Base-by-base conservation (phyloP, 257 asterid genomes). In the Salvia hispanica region DNA sequence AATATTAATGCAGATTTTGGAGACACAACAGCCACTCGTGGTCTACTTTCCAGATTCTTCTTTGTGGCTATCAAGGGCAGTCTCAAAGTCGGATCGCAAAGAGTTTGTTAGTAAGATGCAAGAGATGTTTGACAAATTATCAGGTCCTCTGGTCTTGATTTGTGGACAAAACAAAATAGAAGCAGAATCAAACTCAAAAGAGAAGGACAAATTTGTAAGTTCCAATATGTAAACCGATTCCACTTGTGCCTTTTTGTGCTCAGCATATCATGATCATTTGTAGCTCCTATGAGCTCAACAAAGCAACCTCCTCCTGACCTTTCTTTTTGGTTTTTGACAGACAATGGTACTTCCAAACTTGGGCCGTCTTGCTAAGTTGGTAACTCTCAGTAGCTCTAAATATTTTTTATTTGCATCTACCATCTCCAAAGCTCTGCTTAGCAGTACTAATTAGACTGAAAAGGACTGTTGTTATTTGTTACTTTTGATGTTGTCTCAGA, bases 291-390 rank as follows among this genome's bases (percentile, higher is more conserved):
- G 45, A 13, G 14, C 59, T 62, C 11, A 66, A 4, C 70, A 40
- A 57, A 47, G 61, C 36, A 16, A 36, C 64, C 8, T 56, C 58
- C 53, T 69, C 57, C 37, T 78, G 55, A 79, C 77, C 62, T 72
- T 63, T 74, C 71, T 46, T 62, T 18, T 78, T 50, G 70, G 44
- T 64, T 84, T 67, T 66, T 57, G 43, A 72, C 97, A 93, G 99
- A 86, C 95, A 70, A 87, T 88, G 95, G 78, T 90, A 77, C 92
- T 93, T 55, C 97, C 99, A 36, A 93, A 84, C 85, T 76, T 93
- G 86, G 91, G 96, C 69, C 95, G 92, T 70, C 88, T 93, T 52
- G 95, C 97, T 61, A 93, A 93, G 76, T 65, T 93, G 99, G 99
- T 93, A 90, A 80, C 61, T 50, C 66, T 74, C 70, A 61, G 8